A percentile compares a stretch with the other conserved stretches of the same genome.
phyloP scores from a whole-genome alignment of 1,139 yeast genomes.

The Kazachstania sp. region DNA sequence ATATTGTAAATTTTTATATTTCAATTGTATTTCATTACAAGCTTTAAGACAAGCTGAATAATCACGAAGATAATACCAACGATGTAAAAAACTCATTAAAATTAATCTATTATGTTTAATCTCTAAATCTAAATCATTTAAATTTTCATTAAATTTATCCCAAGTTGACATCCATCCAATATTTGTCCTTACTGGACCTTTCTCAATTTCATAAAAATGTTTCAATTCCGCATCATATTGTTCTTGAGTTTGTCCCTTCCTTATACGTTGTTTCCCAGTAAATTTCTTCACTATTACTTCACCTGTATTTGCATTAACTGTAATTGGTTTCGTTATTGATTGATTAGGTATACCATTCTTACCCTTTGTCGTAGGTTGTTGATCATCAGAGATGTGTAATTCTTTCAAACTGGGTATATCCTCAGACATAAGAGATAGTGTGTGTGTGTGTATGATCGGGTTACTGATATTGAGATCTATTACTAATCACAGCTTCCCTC shows the following conservation, averaged over 20 bases:
- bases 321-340: conserved; percentile 18
- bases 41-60: conserved; percentile 40
- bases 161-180: conserved; percentile 38
- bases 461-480: too few species aligned
- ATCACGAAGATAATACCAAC: conserved; percentile 42
- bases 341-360: conserved; percentile 6
- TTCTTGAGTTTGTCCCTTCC: conserved; percentile 55
- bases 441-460: too few species aligned
- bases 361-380: background rate
- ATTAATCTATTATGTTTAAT: conserved; percentile 28
- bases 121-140: conserved; percentile 11
- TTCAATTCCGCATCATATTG: conserved; percentile 40
- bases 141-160: conserved; percentile 9
- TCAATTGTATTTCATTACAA: conserved; percentile 21
- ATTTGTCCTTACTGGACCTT: conserved; percentile 48
- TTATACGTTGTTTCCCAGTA: conserved; percentile 34
- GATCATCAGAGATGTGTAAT: background rate
- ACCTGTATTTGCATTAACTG: conserved; percentile 19
- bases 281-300: conserved; percentile 35
- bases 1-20: conserved; percentile 26
- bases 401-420: background rate
- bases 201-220: conserved; percentile 33
- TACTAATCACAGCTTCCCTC: too few species aligned
- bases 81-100: conserved; percentile 30
- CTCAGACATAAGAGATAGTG: too few species aligned